Conservation (phyloP, 2,329 filamentous ascomycete species). For the Basipetospora chlamydospora region DNA sequence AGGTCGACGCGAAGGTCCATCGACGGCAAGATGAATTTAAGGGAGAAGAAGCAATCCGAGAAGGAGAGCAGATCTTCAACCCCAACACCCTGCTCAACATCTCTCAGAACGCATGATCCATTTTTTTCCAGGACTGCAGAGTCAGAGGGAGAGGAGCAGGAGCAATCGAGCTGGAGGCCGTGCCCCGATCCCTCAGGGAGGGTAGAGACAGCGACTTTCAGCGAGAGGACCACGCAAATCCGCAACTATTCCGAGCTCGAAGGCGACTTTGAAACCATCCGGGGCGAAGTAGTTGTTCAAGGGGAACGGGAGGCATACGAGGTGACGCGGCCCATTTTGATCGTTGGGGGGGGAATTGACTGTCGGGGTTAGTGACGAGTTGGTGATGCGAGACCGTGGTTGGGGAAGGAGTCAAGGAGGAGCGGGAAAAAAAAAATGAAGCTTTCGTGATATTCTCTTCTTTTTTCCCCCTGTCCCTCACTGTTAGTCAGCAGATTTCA, state of each 20-base stretch:
- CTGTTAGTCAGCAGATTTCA: no score
- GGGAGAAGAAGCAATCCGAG: conserved; percentile 43
- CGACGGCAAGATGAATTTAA: conserved; percentile 43
- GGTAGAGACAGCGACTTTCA: conserved; percentile 27
- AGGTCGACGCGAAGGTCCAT: background rate
- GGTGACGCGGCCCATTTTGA: conserved; percentile 32
- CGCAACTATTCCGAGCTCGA: conserved; percentile 23
- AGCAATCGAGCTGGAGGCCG: conserved; percentile 66
- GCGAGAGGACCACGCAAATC: conserved; percentile 80
- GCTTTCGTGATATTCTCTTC: conserved; percentile 1
- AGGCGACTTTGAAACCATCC: conserved; percentile 4
- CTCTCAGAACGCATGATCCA: conserved; percentile 43
- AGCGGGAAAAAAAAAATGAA: conserved; percentile 5
- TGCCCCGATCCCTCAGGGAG: conserved; percentile 22
- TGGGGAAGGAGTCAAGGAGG: conserved; percentile 5
- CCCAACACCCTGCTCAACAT: conserved; percentile 59
- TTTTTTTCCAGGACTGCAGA: conserved; percentile 19
- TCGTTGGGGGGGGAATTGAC: conserved; percentile 18
- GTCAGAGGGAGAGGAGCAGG: conserved; percentile 45
- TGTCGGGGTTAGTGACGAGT: conserved; percentile 7
- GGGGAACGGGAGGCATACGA: conserved; percentile 34
- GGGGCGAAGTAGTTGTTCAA: conserved; percentile 16
- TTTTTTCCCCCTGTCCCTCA: background rate
- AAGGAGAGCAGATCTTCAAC: conserved; percentile 39
- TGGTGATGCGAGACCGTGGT: conserved; percentile 7